Evolutionary conservation across 495 filamentous ascomycete genomes (phyloP), one percentile per base, ranked within the genome.

Genomic region (Hypoxylon lenormandii): DNA sequence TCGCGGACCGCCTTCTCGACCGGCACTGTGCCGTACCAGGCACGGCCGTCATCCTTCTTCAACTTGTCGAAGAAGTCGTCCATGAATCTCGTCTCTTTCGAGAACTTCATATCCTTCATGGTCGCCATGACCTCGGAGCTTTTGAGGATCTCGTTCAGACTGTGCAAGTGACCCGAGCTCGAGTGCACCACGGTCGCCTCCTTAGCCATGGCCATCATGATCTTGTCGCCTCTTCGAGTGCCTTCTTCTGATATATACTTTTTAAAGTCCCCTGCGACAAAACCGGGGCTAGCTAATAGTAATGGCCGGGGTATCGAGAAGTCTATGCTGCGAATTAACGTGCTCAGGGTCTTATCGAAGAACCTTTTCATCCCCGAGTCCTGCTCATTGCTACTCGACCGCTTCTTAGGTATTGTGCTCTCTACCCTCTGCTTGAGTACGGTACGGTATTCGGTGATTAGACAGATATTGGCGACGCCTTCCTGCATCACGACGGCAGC

Each of bases 401-500:
- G 84, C 80, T 97, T 98, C 75, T 89, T 86, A 12, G 95, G 92
- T 26, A 98, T 87, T 1, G 85, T 83, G 72, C 88, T 87, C 76
- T 97, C 92, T n/a, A 98, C 86, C 54, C 90, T 86, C 73, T 97
- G 93, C 76, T 92, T 90, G 62, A 97, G 76, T 65, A 97, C 83
- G 2, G 94, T 98, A 65, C 93, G 93, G 73, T 91, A 89, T 59
- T 97, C 92, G 10, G 93, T 96, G 65, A 98, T 92, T 16, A 97
- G 85, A 77, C 93, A 97, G 56, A 98, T 91, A 81, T 97, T 94
- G 51, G 96, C 94, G 36, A 96, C 66, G 0, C 94, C 95, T 69
- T 97, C 94, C 63, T 97, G 92, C 92, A 98, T 96, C 4, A 97
- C 89, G 1, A 97, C 89, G 1, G 94, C 95, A 42, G 91, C 89